These are phyloP conservation scores for Medicago ruthenica DNA, from an alignment of 306 rosid species.

Conservation along the genomic window DNA sequence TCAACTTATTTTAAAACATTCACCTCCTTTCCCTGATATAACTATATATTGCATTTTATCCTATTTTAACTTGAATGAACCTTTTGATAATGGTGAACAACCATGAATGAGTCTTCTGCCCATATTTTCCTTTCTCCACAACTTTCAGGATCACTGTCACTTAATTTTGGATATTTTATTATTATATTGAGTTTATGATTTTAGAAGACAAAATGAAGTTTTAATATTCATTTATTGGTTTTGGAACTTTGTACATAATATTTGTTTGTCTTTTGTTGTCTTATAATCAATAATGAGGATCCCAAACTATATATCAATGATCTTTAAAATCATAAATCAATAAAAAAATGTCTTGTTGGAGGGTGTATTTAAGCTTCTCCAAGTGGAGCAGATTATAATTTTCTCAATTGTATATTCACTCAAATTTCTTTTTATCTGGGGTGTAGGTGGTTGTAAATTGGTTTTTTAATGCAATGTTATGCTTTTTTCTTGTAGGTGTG, in stretches of 20 bases:
- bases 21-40: neutral
- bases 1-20: neutral
- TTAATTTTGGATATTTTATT: neutral
- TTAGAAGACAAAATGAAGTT: neutral
- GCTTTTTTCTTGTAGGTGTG: slow-evolving; percentile 67
- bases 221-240: neutral
- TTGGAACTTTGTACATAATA: neutral
- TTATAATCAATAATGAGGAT: neutral
- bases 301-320: neutral
- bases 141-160: neutral
- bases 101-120: neutral
- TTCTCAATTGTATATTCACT: slow-evolving; percentile 4
- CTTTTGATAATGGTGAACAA: neutral
- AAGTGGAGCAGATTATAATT: neutral
- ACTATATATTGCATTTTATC: neutral
- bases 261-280: neutral
- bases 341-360: neutral
- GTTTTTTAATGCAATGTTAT: slow-evolving; percentile 38
- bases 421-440: neutral
- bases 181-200: neutral
- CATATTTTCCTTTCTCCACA: neutral
- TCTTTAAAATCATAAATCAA: neutral
- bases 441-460: neutral
- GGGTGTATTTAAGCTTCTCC: neutral
- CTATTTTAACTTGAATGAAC: neutral